phyloP scores from a whole-genome alignment of 352 stramenopile genomes.

The Globisporangium iwayamae region DNA sequence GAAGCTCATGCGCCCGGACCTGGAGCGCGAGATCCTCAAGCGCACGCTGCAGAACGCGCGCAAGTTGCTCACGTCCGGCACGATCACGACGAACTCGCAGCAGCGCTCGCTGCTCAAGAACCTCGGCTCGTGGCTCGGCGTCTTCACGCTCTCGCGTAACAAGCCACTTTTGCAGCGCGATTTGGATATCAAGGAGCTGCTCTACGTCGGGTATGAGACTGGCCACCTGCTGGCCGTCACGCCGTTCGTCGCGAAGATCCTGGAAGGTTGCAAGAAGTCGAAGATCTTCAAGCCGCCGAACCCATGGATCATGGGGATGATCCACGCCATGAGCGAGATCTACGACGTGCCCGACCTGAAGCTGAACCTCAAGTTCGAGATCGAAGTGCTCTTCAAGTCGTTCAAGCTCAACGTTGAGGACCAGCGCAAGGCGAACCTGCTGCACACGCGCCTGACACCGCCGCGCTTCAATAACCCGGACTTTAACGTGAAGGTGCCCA shows the following conservation, averaged over 20 bases:
- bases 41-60: constrained; percentile 95
- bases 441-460: constrained; percentile 89
- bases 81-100: constrained; percentile 97
- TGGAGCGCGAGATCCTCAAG: constrained; percentile 94
- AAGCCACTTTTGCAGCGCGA: constrained; percentile 97
- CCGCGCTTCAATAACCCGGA: constrained; percentile 96
- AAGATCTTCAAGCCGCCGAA: constrained; percentile 98
- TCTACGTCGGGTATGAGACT: constrained; percentile 95
- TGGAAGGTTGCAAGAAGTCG: constrained; percentile 97
- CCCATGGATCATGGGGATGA: constrained; percentile 99
- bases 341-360: constrained; percentile 99
- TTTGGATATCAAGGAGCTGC: constrained; percentile 97
- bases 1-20: constrained; percentile 90
- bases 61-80: constrained; percentile 95
- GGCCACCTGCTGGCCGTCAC: constrained; percentile 98
- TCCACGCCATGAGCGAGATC: constrained; percentile 96
- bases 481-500: constrained; percentile 96
- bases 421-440: constrained; percentile 89
- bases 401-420: constrained; percentile 97
- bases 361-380: constrained; percentile 99
- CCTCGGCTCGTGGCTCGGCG: constrained; percentile 97
- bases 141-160: constrained; percentile 98
- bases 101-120: constrained; percentile 99
- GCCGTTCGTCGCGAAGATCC: constrained; percentile 98
- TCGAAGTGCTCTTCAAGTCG: constrained; percentile 99